Evolutionary conservation across 2,329 filamentous ascomycete species (phyloP).

Genomic region (Didymellaceae sp.): DNA sequence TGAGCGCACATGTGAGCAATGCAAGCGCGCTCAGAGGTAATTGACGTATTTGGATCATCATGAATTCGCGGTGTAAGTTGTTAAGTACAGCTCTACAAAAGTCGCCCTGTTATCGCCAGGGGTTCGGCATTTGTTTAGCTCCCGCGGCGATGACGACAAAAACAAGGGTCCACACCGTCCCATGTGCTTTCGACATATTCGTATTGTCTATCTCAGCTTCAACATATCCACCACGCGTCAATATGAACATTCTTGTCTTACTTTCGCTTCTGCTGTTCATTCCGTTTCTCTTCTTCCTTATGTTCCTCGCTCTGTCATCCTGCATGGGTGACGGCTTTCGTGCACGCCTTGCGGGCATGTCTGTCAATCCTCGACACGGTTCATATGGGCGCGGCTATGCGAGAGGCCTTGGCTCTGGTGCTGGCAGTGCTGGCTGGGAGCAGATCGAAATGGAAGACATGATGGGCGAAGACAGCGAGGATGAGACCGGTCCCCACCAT

Average conservation of each 20-base stretch:
- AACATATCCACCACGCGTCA: slow-evolving; percentile 3
- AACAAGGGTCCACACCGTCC: slow-evolving; percentile 10
- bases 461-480: slow-evolving; percentile 53
- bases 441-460: slow-evolving; percentile 69
- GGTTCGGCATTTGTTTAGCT: slow-evolving; percentile 21
- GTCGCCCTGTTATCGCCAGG: slow-evolving; percentile 26
- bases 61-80: slow-evolving; percentile 2
- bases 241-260: slow-evolving; percentile 45
- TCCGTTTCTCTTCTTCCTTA: slow-evolving; percentile 50
- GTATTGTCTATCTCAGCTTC: slow-evolving; percentile 4
- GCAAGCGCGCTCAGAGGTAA: slow-evolving; percentile 33
- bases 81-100: slow-evolving; percentile 11
- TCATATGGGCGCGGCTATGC: slow-evolving; percentile 64
- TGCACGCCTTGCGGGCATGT: slow-evolving; percentile 51
- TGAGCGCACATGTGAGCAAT: slow-evolving; percentile 37
- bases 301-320: slow-evolving; percentile 61
- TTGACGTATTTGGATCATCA: slow-evolving; percentile 35
- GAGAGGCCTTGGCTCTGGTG: slow-evolving; percentile 60
- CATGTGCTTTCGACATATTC: slow-evolving; percentile 25
- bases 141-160: slow-evolving; percentile 14
- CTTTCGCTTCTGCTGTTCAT: slow-evolving; percentile 44
- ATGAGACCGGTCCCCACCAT: slow-evolving; percentile 23
- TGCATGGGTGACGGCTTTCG: slow-evolving; percentile 62
- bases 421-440: slow-evolving; percentile 62
- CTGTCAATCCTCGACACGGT: slow-evolving; percentile 51